Evolutionary conservation across 2,329 filamentous ascomycete genomes (phyloP).

Genomic region (Penicillium rolfsii): DNA sequence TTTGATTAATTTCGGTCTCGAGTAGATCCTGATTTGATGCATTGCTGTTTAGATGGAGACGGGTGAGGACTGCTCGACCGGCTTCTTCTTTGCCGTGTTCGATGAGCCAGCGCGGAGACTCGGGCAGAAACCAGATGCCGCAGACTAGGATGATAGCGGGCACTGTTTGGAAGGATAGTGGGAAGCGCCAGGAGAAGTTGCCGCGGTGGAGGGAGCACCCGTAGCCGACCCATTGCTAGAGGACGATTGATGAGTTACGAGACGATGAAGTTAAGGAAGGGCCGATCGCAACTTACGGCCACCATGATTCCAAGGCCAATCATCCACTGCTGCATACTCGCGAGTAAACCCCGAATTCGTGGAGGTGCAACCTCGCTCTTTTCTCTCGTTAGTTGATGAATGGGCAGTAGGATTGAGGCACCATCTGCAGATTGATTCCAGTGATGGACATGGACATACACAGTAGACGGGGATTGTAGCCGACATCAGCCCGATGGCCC

Average conservation of each 20-base stretch:
- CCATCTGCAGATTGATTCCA: not conserved
- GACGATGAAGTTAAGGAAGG: slow-evolving; percentile 9
- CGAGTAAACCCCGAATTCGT: slow-evolving; percentile 45
- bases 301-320: slow-evolving; percentile 49
- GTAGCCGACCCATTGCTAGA: slow-evolving; percentile 56
- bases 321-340: slow-evolving; percentile 52
- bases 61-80: slow-evolving; percentile 39
- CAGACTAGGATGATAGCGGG: slow-evolving; percentile 45
- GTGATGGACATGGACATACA: slow-evolving; percentile 28
- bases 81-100: slow-evolving; percentile 43
- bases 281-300: slow-evolving; percentile 35
- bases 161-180: slow-evolving; percentile 40
- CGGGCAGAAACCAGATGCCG: slow-evolving; percentile 40
- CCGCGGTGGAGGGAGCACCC: slow-evolving; percentile 42
- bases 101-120: slow-evolving; percentile 43
- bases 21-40: slow-evolving; percentile 39
- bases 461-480: slow-evolving; percentile 54
- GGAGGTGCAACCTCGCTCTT: slow-evolving; percentile 47
- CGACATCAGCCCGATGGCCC: slow-evolving; percentile 55
- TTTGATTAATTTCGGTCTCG: slow-evolving; percentile 49
- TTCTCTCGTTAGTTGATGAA: slow-evolving; percentile 8
- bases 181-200: slow-evolving; percentile 43
- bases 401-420: not conserved
- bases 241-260: slow-evolving; percentile 16
- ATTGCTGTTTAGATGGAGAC: slow-evolving; percentile 36